These are phyloP conservation scores for Leptographium galeiforme DNA, from an alignment of 2,329 filamentous ascomycete genomes.

Conservation along the genomic window DNA sequence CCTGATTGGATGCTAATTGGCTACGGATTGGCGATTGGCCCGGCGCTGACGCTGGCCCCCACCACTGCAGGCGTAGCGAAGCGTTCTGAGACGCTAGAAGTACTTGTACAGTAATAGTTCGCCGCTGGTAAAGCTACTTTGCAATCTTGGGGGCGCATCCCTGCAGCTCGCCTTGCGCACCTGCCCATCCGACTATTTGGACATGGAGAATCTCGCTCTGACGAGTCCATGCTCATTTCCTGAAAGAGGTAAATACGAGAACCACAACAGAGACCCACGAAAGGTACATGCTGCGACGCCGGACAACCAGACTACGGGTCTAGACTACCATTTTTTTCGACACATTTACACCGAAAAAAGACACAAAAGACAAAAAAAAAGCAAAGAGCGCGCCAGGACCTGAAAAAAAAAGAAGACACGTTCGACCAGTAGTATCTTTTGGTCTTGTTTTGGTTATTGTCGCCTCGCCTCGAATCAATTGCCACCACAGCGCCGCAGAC, in stretches of 20 bases:
- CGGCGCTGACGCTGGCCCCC: no score
- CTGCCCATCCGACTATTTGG: background rate
- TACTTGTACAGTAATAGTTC: no score
- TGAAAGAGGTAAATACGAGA: background rate
- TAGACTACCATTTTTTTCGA: background rate
- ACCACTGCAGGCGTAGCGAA: no score
- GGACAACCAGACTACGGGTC: background rate
- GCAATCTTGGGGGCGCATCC: background rate
- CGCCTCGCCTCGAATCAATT: background rate
- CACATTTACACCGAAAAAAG: background rate
- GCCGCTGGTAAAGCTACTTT: no score
- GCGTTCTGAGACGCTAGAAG: no score
- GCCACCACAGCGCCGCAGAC: background rate
- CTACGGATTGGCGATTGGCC: no score
- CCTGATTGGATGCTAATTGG: no score
- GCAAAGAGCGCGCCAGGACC: background rate
- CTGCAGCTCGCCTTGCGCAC: background rate
- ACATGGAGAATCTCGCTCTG: background rate
- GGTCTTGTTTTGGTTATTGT: background rate
- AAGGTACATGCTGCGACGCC: background rate
- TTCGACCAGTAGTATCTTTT: background rate
- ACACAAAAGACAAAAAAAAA: background rate
- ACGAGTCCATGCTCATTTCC: background rate
- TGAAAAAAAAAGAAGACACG: background rate
- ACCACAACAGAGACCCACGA: background rate